phyloP scores from a whole-genome alignment of 176 grass and related monocot species.

The Pontederia crassipes region DNA sequence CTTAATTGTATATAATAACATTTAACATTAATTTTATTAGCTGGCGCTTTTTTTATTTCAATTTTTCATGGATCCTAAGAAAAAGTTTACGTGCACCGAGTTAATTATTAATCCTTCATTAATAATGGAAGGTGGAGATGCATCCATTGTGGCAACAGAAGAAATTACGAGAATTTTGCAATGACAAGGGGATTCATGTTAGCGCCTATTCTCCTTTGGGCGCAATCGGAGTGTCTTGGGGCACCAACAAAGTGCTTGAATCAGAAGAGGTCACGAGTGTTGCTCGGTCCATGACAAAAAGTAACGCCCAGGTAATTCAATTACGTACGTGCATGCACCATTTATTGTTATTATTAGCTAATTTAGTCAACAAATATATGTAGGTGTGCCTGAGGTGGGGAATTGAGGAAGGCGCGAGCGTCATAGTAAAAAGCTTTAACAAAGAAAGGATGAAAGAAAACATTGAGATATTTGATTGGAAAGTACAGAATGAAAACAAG shows the following conservation, averaged over 20 bases:
- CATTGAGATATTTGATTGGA: constrained; percentile 13
- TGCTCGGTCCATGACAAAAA: constrained; percentile 41
- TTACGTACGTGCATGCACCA: too few species aligned
- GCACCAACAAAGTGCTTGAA: constrained; percentile 47
- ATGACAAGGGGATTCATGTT: constrained; percentile 40
- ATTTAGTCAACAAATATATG: too few species aligned
- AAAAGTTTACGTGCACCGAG: too few species aligned
- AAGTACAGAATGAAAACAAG: background rate
- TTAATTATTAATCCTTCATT: too few species aligned
- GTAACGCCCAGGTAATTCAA: constrained; percentile 33
- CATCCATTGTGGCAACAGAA: constrained; percentile 69
- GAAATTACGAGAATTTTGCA: constrained; percentile 61
- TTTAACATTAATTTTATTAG: too few species aligned
- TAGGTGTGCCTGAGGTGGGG: constrained; percentile 15
- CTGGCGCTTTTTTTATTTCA: too few species aligned
- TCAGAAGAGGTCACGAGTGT: constrained; percentile 38
- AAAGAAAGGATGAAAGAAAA: constrained; percentile 9
- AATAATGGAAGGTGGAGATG: constrained; percentile 43
- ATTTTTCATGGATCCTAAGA: too few species aligned
- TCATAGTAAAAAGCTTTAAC: constrained; percentile 1
- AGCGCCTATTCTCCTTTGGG: constrained; percentile 61
- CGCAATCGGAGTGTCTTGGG: constrained; percentile 58
- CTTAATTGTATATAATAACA: too few species aligned
- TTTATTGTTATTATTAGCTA: too few species aligned
- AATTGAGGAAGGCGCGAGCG: background rate